Evolutionary conservation across 148 eudicot genomes (phyloP), one percentile per base, ranked within the genome.

Genomic region (Rhododendron ferrugineum): DNA sequence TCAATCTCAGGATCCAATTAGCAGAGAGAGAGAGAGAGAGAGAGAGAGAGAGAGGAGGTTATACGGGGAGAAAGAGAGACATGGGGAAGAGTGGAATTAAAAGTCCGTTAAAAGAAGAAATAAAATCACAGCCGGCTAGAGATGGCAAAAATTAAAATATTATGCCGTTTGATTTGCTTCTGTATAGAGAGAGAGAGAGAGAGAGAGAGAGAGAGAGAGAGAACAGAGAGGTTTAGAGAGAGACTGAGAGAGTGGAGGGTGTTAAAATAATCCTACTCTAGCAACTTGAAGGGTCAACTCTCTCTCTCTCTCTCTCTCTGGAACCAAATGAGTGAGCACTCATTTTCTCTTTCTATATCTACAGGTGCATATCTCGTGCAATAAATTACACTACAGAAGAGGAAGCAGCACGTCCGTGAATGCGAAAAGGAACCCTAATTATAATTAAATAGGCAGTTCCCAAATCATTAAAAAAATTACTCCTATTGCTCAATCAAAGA

Each of bases 281-380:
- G 42, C 54, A 58, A 75, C 64, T 64, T 44, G 49, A 26, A 34
- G 70, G 79, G 85, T 86, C 87, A 86, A 86, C 84, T 46, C n/a
- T 82, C 58, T 32, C 75, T 6, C 34, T 11, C 72, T 40, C 32
- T 76, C 40, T 54, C 78, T 23, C 56, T n/a, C 34, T 56, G 4
- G 7, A 70, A 32, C 14, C 73, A 26, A 26, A 66, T 66, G 73
- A 70, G 37, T 70, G 40, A 82, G 75, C 81, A 26, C 15, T 82
- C 84, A 34, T 50, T 58, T 18, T 79, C 74, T 58, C 49, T 77
- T 26, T 40, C 64, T 40, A 32, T 46, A 85, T n/a, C 60, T 54
- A 56, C 36, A 23, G 75, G 30, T 14, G 34, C 18, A 70, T 68
- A 13, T 30, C 75, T 60, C 52, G 44, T 58, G 84, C 42, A 81